phyloP scores from a whole-genome alignment of 208 protist species.

The Trypanosoma caninum region DNA sequence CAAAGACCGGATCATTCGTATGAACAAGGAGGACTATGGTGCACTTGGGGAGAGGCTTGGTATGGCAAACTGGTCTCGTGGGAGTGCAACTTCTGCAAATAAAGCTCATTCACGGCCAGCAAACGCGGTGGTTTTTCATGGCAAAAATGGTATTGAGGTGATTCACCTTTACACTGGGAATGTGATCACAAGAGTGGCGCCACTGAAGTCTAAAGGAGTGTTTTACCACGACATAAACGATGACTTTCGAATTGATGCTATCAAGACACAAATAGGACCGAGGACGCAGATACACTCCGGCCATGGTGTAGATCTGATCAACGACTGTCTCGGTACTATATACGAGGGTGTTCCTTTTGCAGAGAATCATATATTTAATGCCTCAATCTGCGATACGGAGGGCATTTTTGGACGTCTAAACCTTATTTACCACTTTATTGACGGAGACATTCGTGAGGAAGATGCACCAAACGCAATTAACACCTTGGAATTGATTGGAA shows the following conservation, averaged over 20 bases:
- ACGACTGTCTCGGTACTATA: conserved; percentile 75
- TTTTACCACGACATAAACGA: conserved; percentile 89
- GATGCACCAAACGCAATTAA: conserved; percentile 41
- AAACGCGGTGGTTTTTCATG: conserved; percentile 88
- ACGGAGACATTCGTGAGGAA: conserved; percentile 60
- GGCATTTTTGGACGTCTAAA: conserved; percentile 76
- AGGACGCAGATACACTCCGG: conserved; percentile 30
- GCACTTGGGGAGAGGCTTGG: conserved; percentile 46
- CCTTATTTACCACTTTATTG: conserved; percentile 75
- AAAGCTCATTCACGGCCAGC: conserved; percentile 13
- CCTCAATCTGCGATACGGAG: conserved; percentile 78
- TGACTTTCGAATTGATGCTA: conserved; percentile 72
- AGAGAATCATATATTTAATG: conserved; percentile 49
- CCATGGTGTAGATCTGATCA: conserved; percentile 53
- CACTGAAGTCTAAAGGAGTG: conserved; percentile 50
- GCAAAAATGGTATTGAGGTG: conserved; percentile 71
- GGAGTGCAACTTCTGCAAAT: conserved; percentile 4
- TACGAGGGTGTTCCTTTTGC: conserved; percentile 47
- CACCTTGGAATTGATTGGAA: conserved; percentile 80
- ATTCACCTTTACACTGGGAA: conserved; percentile 88
- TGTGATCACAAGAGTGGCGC: conserved; percentile 56
- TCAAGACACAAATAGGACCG: conserved; percentile 59
- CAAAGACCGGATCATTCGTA: conserved; percentile 59
- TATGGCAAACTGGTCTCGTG: conserved; percentile 19
- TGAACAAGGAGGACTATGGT: conserved; percentile 72